Conservation (phyloP, 129 eudicot genomes). For the Apium graveolens region DNA sequence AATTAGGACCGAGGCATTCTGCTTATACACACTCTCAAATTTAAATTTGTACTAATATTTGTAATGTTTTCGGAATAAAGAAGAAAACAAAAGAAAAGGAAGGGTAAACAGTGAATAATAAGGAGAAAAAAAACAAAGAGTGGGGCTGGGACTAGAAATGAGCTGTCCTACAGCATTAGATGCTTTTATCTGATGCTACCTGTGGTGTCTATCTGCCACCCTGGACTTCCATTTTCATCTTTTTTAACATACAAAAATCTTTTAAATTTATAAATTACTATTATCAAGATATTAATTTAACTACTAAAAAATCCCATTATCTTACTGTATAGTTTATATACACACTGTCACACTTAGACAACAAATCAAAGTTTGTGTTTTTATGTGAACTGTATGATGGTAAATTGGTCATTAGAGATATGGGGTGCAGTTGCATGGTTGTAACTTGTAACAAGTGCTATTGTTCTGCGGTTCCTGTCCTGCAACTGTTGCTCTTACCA, state of each 20-base stretch:
- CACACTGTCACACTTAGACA: not conserved
- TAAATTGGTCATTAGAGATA: not conserved
- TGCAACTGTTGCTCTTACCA: slow-evolving; percentile 7
- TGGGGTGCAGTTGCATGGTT: not conserved
- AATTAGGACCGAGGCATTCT: too few relatives aligned
- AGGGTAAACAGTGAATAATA: not conserved
- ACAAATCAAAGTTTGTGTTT: not conserved
- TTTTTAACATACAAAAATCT: not conserved
- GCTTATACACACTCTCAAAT: too few relatives aligned
- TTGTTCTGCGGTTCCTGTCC: slow-evolving; percentile 9
- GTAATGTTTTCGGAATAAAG: too few relatives aligned
- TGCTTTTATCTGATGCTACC: slow-evolving; percentile 39
- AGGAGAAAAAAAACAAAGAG: slow-evolving; percentile 1
- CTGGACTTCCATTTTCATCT: slow-evolving; percentile 10
- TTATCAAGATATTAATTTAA: not conserved
- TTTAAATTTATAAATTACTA: not conserved
- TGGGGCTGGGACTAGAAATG: slow-evolving; percentile 22
- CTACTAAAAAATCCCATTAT: not conserved
- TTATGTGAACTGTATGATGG: not conserved
- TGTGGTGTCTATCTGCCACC: slow-evolving; percentile 31
- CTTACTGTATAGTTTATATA: not conserved
- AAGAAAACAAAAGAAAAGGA: not conserved
- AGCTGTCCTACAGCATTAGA: slow-evolving; percentile 37
- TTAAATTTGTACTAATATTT: too few relatives aligned
- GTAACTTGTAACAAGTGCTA: slow-evolving; percentile 2